These are phyloP conservation scores for Tetracladium setigerum DNA, from an alignment of 495 filamentous ascomycete genomes.

Conservation along the genomic window DNA sequence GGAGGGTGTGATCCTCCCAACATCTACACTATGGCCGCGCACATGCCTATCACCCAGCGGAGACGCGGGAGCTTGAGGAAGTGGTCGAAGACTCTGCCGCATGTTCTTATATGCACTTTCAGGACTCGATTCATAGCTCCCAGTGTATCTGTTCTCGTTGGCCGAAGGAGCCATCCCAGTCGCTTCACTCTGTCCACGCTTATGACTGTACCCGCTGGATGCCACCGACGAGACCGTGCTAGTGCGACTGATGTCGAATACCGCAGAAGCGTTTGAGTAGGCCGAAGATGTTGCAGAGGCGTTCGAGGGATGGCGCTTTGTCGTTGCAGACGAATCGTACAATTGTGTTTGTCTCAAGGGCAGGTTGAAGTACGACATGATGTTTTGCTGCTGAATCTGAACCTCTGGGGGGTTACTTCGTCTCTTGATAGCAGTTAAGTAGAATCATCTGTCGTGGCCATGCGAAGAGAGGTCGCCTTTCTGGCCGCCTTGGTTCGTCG, in stretches of 20 bases:
- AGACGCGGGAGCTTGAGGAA: constrained; percentile 58
- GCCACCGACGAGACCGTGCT: constrained; percentile 71
- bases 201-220: constrained; percentile 63
- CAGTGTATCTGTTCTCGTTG: constrained; percentile 5
- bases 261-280: constrained; percentile 62
- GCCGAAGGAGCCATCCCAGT: constrained; percentile 35
- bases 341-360: constrained; percentile 57
- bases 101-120: constrained; percentile 58
- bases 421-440: neutral
- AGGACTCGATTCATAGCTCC: constrained; percentile 33
- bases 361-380: constrained; percentile 44
- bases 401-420: constrained; percentile 4
- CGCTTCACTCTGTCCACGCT: constrained; percentile 70
- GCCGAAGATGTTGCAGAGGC: constrained; percentile 71
- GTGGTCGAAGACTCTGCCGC: constrained; percentile 69
- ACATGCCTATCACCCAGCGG: constrained; percentile 23
- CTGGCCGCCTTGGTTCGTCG: constrained; percentile 1
- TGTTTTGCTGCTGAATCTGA: constrained; percentile 8
- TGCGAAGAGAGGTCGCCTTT: constrained; percentile 10
- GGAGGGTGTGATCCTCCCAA: constrained; percentile 32
- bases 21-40: constrained; percentile 42
- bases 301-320: constrained; percentile 68
- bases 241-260: constrained; percentile 59
- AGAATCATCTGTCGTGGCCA: constrained; percentile 10
- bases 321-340: constrained; percentile 46